A percentile compares a stretch with the other conserved stretches of the same genome.
phyloP scores from a whole-genome alignment of 345 rosid species.

The Lenwebbia sp. region DNA sequence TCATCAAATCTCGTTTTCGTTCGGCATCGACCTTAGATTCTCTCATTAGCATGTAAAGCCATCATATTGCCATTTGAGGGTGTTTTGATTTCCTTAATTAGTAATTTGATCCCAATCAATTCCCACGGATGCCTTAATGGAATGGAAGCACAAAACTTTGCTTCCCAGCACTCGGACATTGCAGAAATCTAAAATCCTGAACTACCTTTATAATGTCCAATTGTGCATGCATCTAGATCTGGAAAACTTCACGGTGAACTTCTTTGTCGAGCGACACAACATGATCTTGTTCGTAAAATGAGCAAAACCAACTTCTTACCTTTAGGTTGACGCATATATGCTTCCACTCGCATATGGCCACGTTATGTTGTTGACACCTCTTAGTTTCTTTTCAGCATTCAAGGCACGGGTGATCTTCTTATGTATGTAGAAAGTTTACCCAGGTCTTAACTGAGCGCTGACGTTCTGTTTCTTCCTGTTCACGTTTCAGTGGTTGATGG shows the following conservation, averaged over 20 bases:
- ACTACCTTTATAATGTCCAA: neutral
- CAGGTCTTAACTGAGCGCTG: neutral
- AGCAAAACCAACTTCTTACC: neutral
- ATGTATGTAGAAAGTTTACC: neutral
- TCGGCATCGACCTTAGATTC: neutral
- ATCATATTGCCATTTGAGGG: neutral
- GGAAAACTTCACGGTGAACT: neutral
- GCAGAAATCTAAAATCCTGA: neutral
- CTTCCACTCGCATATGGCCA: neutral
- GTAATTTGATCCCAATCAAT: neutral
- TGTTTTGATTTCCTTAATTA: neutral
- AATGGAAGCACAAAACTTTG: neutral
- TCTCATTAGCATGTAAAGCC: neutral
- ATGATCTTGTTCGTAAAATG: neutral
- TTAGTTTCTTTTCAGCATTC: neutral
- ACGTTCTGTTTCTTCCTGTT: neutral
- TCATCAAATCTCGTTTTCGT: neutral
- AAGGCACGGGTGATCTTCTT: neutral
- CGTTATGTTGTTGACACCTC: neutral
- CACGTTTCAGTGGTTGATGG: slow-evolving; percentile 67
- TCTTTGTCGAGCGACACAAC: neutral
- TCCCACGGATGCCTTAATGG: neutral
- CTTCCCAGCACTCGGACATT: neutral
- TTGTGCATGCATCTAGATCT: neutral
- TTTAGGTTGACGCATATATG: neutral